Conservation (phyloP, 1,139 yeast genomes). For the Yamadazyma oceani region DNA sequence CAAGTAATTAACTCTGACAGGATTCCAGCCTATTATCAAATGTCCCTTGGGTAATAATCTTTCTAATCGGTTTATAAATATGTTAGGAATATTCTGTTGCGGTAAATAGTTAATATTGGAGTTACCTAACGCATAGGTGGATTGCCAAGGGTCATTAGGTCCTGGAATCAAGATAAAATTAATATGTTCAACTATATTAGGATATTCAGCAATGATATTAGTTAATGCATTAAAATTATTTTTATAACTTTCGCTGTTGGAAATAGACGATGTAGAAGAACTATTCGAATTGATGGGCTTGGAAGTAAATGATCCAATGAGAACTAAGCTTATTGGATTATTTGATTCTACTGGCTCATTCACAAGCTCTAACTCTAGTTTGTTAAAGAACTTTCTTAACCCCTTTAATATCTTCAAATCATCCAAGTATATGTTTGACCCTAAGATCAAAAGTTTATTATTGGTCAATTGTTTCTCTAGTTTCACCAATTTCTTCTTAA, state of each 20-base stretch:
- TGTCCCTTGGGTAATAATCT: slow-evolving; percentile 63
- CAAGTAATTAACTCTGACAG: slow-evolving; percentile 71
- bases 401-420: slow-evolving; percentile 57
- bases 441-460: slow-evolving; percentile 67
- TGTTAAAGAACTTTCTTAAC: slow-evolving; percentile 55
- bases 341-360: slow-evolving; percentile 18
- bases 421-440: slow-evolving; percentile 72
- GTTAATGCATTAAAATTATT: slow-evolving; percentile 75
- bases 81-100: slow-evolving; percentile 63
- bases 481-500: slow-evolving; percentile 53
- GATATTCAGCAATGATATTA: slow-evolving; percentile 37
- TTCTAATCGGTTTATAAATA: slow-evolving; percentile 67
- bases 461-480: slow-evolving; percentile 57
- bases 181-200: slow-evolving; percentile 30
- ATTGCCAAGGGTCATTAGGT: slow-evolving; percentile 90
- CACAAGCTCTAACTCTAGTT: slow-evolving; percentile 43
- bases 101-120: slow-evolving; percentile 68
- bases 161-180: slow-evolving; percentile 80
- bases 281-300: slow-evolving; percentile 55
- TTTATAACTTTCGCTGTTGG: slow-evolving; percentile 59
- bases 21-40: slow-evolving; percentile 64
- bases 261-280: slow-evolving; percentile 40
- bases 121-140: slow-evolving; percentile 64
- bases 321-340: slow-evolving; percentile 53
- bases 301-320: slow-evolving; percentile 63